These are phyloP conservation scores for Fusarium proliferatum DNA, from an alignment of 2,329 filamentous ascomycete species.

Conservation along the genomic window DNA sequence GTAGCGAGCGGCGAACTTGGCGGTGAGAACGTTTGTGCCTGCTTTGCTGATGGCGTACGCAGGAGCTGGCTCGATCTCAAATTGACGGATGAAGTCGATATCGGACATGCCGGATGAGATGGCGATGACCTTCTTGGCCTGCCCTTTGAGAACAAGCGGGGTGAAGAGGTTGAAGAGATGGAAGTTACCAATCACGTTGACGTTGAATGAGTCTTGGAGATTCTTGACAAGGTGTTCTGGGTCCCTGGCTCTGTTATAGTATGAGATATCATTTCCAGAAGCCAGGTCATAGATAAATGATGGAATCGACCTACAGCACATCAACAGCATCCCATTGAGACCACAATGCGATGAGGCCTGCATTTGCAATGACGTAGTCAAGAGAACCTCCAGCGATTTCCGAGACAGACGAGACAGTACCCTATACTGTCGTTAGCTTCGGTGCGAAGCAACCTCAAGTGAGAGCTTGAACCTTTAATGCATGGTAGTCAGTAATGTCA, in stretches of 20 bases:
- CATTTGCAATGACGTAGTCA: background rate
- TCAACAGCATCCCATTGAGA: background rate
- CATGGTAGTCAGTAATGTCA: background rate
- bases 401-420: background rate
- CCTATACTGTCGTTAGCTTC: fast-evolving
- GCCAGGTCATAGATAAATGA: fast-evolving
- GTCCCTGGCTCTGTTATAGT: background rate
- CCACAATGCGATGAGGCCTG: background rate
- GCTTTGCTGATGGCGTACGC: background rate
- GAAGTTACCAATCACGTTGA: background rate
- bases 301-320: background rate
- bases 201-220: background rate
- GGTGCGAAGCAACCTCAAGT: fast-evolving
- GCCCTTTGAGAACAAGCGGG: background rate
- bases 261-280: background rate
- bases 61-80: background rate
- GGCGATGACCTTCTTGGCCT: background rate
- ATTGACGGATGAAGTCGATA: background rate
- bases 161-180: background rate
- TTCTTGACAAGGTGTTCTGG: background rate
- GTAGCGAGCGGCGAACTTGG: background rate
- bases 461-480: background rate
- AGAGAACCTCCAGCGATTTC: background rate
- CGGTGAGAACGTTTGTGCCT: background rate
- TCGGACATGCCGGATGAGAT: background rate